Evolutionary conservation across 257 asterid genomes (phyloP), one percentile per base, ranked within the genome.

Genomic region (Mitragyna speciosa): DNA sequence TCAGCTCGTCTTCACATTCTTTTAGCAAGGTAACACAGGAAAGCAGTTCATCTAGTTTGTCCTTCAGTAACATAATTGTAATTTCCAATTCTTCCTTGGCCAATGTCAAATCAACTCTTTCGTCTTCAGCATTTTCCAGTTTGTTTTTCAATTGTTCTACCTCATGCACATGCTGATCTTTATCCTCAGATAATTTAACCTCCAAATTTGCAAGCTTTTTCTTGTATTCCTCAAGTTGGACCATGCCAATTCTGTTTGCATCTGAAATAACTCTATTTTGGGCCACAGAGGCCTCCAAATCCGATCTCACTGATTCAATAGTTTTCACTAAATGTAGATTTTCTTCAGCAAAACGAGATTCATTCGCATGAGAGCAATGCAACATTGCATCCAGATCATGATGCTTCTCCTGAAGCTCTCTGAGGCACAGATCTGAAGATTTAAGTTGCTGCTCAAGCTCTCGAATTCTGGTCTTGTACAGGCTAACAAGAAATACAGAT

Each of bases 61-160:
- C 89, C 86, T 82, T 85, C 72, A 94, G 88, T 43, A 87, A 78
- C 24, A 81, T 83, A 69, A 82, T 87, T 63, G 81, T 79, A 85
- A 92, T 86, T 78, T 89, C 98, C 82, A 87, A 81, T 86, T 94
- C 93, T 85, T 90, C 93, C 75, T 87, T 92, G 22, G 89, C 87
- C 70, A 84, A 80, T 70, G 76, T 75, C 88, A 90, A 77, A 81
- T 31, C 30, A 68, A 48, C 47, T 72, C 85, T 82, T 52, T 95
- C 94, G 69, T 91, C 90, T 82, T 89, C 96, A 47, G 89, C 78
- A 73, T 76, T 85, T 48, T 73, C 75, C 84, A 88, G 77, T 84
- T 28, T 68, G 59, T 52, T 82, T 59, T 83, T 86, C 26, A 92
- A 77, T 83, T 82, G 79, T 83, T 82, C 89, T 48, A 84, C 72